Conservation (phyloP, 495 filamentous ascomycete genomes). For the Aspergillus indologenus region DNA sequence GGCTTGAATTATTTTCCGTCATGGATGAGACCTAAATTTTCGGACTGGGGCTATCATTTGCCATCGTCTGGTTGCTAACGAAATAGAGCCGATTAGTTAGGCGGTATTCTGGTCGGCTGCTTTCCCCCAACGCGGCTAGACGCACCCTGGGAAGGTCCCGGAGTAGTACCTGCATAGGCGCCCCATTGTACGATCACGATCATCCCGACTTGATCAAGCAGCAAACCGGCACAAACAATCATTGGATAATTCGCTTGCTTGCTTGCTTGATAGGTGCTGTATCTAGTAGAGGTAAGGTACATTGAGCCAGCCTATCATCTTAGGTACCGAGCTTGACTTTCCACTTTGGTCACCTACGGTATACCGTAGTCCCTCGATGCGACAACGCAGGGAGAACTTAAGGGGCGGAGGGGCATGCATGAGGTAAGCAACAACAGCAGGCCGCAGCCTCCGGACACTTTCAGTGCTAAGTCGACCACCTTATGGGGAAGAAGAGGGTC, state of each 20-base stretch:
- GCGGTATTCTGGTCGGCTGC: background rate
- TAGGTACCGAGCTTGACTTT: too few relatives aligned
- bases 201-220: constrained; percentile 1
- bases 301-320: background rate
- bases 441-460: too few relatives aligned
- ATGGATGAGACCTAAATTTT: constrained; percentile 11
- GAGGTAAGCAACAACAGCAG: background rate
- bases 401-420: background rate
- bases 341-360: too few relatives aligned
- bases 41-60: constrained; percentile 9
- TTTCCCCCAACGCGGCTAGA: constrained; percentile 7
- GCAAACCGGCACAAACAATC: background rate
- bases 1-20: background rate
- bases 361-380: background rate
- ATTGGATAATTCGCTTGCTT: background rate
- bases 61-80: background rate
- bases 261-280: constrained; percentile 12
- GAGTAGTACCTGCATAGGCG: constrained; percentile 7
- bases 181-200: constrained; percentile 7
- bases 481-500: background rate
- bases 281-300: background rate
- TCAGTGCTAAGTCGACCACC: background rate
- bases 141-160: background rate
- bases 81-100: background rate
- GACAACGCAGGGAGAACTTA: too few relatives aligned